A percentile compares a stretch with the other conserved stretches of the same genome.
phyloP scores from a whole-genome alignment of 2,329 filamentous ascomycete genomes.

The Cordyceps cicadae region DNA sequence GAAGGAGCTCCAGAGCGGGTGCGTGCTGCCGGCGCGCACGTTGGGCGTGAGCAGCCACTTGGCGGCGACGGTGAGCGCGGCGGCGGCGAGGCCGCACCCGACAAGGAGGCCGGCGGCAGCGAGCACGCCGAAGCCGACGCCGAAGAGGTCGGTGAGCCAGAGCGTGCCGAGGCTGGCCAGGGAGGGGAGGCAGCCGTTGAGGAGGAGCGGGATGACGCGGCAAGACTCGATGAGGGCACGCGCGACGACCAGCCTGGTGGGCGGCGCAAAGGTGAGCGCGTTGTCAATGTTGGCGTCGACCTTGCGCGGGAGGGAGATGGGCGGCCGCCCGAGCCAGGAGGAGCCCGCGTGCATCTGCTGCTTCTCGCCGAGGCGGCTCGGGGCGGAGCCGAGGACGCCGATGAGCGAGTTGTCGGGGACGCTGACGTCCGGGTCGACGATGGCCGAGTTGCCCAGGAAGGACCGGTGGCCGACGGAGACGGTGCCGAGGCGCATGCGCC shows the following conservation, averaged over 20 bases:
- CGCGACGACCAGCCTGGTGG: slow-evolving; percentile 10
- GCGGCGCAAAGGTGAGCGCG: slow-evolving; percentile 16
- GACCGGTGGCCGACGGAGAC: slow-evolving; percentile 13
- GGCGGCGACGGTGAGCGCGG: slow-evolving; percentile 12
- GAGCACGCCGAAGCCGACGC: slow-evolving; percentile 13
- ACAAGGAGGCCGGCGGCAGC: slow-evolving; percentile 11
- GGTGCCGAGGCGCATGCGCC: slow-evolving; percentile 13
- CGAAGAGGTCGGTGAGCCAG: slow-evolving; percentile 12
- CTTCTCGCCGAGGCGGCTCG: slow-evolving; percentile 4
- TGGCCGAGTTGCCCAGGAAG: slow-evolving; percentile 18
- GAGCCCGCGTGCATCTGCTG: slow-evolving; percentile 15
- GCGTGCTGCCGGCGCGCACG: slow-evolving; percentile 14
- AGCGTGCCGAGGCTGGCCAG: slow-evolving; percentile 7
- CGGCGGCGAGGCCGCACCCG: slow-evolving; percentile 3
- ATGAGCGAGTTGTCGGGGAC: slow-evolving; percentile 15
- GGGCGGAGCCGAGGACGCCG: slow-evolving; percentile 16
- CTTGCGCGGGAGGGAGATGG: slow-evolving; percentile 16
- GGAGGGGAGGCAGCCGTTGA: slow-evolving; percentile 8
- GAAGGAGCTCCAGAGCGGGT: slow-evolving; percentile 18
- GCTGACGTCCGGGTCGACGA: slow-evolving; percentile 13
- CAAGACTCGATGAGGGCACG: slow-evolving; percentile 15
- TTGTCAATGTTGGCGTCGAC: slow-evolving; percentile 13
- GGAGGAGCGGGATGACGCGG: slow-evolving; percentile 14
- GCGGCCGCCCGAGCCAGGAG: slow-evolving; percentile 17
- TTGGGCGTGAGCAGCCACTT: slow-evolving; percentile 17